Percentiles rank a stretch among this genome's conserved stretches.
Conservation (phyloP, 768 basidiomycete genomes). For the Tylopilus rubrobrunneus region DNA sequence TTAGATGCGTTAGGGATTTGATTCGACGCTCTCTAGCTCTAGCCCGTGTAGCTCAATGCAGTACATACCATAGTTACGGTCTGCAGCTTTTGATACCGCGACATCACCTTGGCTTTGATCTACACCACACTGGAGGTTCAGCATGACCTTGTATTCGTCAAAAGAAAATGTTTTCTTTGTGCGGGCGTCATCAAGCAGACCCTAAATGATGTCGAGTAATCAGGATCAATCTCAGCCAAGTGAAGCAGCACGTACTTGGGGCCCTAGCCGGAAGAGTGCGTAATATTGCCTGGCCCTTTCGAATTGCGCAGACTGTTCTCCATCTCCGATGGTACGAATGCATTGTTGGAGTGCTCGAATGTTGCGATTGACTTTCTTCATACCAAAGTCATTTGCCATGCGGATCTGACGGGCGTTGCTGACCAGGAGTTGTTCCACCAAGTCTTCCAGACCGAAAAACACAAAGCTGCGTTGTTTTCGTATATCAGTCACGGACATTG, state of each 20-base stretch:
- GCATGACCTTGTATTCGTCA: conserved; percentile 90
- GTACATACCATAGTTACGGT: conserved; percentile 82
- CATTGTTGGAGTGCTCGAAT: conserved; percentile 90
- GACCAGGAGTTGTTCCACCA: conserved; percentile 84
- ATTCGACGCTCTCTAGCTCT: conserved; percentile 52
- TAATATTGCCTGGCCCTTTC: conserved; percentile 79
- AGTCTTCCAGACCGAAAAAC: conserved; percentile 78
- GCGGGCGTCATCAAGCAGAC: conserved; percentile 72
- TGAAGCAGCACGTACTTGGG: conserved; percentile 51
- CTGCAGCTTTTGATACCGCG: conserved; percentile 47
- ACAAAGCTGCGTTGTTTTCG: conserved; percentile 56
- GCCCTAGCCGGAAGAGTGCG: conserved; percentile 67
- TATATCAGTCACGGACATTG: not conserved
- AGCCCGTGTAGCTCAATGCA: conserved; percentile 86
- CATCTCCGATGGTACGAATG: conserved; percentile 69
- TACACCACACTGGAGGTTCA: conserved; percentile 85
- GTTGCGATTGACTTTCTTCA: conserved; percentile 85
- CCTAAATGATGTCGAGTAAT: conserved; percentile 39
- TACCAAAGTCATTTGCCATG: conserved; percentile 66
- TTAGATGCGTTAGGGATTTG: conserved; percentile 23
- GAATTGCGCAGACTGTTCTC: conserved; percentile 62
- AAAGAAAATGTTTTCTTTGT: conserved; percentile 67
- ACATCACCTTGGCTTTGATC: conserved; percentile 55
- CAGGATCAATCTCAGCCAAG: not conserved
- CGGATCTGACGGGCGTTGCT: conserved; percentile 68